These are phyloP conservation scores for Symbiodinium natans DNA, from an alignment of 73 alveolate species.

Conservation along the genomic window DNA sequence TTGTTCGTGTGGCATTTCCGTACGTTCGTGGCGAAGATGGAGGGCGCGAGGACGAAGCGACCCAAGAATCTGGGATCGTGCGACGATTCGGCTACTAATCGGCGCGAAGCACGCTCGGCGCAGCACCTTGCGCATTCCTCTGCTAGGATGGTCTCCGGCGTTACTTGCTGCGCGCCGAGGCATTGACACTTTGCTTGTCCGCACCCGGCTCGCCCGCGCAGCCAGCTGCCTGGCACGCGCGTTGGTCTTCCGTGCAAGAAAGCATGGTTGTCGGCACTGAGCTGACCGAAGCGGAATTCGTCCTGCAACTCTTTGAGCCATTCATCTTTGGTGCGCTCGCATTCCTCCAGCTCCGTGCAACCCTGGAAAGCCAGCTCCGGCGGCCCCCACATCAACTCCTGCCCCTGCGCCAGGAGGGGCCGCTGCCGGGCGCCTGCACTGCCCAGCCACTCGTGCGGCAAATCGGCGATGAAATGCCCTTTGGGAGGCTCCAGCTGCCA, in stretches of 20 bases:
- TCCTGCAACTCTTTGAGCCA: slow-evolving; percentile 35
- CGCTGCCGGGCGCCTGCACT: background rate
- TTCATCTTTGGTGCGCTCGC: slow-evolving; percentile 14
- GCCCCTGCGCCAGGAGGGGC: background rate
- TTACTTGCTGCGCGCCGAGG: background rate
- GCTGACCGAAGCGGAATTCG: background rate
- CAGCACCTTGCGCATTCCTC: background rate
- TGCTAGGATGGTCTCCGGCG: background rate
- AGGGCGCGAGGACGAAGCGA: background rate
- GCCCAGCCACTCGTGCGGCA: background rate
- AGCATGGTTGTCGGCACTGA: background rate
- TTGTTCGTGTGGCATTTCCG: background rate
- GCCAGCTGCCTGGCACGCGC: slow-evolving; percentile 32
- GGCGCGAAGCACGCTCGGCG: background rate
- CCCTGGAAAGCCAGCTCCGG: background rate
- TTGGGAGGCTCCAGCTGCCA: slow-evolving; percentile 14
- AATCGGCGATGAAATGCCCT: background rate
- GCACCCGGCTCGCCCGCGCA: background rate
- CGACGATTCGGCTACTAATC: background rate
- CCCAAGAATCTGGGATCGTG: background rate
- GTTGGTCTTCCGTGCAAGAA: slow-evolving; percentile 9
- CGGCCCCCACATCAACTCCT: background rate
- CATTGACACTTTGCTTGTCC: background rate
- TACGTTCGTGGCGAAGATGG: background rate
- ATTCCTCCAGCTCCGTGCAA: background rate